Evolutionary conservation across 2,329 filamentous ascomycete genomes (phyloP).

Genomic region (Pseudocercospora pini-densiflorae): DNA sequence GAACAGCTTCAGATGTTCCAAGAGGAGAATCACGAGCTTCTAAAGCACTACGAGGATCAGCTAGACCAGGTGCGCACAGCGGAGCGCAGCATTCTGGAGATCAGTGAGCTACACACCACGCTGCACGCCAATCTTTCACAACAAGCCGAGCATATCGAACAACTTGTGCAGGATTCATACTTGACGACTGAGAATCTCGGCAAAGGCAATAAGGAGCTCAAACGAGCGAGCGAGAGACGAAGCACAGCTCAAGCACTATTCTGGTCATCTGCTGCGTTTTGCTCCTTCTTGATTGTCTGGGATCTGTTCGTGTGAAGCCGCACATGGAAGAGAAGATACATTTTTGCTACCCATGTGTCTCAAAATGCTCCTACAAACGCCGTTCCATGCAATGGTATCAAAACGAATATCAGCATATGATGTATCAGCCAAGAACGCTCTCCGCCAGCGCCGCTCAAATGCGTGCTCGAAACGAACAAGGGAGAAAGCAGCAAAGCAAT

Average conservation of each 20-base stretch:
- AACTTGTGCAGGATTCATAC: slow-evolving; percentile 82
- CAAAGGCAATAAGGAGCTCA: slow-evolving; percentile 87
- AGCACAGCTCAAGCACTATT: slow-evolving; percentile 57
- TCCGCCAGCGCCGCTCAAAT: too few species aligned
- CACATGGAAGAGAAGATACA: not conserved
- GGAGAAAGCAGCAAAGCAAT: too few species aligned
- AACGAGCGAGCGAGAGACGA: slow-evolving; percentile 69
- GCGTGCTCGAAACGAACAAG: too few species aligned
- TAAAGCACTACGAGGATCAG: slow-evolving; percentile 92
- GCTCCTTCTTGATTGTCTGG: slow-evolving; percentile 53
- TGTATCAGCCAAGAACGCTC: too few species aligned
- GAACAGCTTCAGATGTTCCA: slow-evolving; percentile 95
- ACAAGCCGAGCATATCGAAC: slow-evolving; percentile 87
- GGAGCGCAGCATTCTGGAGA: slow-evolving; percentile 89
- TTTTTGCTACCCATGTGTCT: too few species aligned
- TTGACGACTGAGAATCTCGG: slow-evolving; percentile 85
- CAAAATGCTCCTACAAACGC: not conserved
- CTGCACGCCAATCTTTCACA: slow-evolving; percentile 83
- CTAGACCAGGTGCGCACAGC: slow-evolving; percentile 90
- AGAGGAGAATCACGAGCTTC: slow-evolving; percentile 88
- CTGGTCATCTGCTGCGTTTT: slow-evolving; percentile 52
- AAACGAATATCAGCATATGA: too few species aligned
- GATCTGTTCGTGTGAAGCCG: slow-evolving; percentile 51
- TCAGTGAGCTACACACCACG: slow-evolving; percentile 87
- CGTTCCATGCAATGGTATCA: too few species aligned